Evolutionary conservation across 2,329 filamentous ascomycete species (phyloP).

Genomic region (Sporothrix protearum): DNA sequence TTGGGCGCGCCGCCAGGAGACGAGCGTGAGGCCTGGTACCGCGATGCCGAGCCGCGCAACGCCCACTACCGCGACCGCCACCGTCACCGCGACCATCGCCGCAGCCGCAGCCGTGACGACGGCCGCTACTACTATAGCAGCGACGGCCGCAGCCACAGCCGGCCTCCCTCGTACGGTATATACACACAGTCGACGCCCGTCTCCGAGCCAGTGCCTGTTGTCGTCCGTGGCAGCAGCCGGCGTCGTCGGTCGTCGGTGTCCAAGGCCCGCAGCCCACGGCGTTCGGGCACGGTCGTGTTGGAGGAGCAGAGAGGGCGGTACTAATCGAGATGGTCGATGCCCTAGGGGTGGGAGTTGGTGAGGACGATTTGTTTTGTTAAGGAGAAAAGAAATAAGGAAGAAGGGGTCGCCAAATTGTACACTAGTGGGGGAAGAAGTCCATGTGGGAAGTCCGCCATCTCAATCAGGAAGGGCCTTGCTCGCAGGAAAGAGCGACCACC

Average conservation of each 20-base stretch:
- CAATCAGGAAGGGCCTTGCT: not conserved
- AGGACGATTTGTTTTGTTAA: not conserved
- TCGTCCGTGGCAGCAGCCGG: constrained; percentile 17
- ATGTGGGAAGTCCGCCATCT: not conserved
- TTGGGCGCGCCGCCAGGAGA: constrained; percentile 37
- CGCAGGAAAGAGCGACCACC: not conserved
- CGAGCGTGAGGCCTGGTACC: constrained; percentile 22
- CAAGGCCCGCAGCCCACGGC: constrained; percentile 16
- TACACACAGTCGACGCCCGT: constrained; percentile 9
- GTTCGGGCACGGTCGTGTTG: constrained; percentile 10
- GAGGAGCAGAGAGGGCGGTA: constrained; percentile 17
- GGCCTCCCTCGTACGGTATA: constrained; percentile 1
- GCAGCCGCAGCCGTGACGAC: not conserved
- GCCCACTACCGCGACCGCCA: not conserved
- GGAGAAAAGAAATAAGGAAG: not conserved
- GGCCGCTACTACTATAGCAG: constrained; percentile 10
- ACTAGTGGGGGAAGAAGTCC: not conserved
- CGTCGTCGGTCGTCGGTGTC: not conserved
- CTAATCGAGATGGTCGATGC: not conserved
- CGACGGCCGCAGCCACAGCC: constrained; percentile 1
- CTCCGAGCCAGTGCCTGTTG: constrained; percentile 19
- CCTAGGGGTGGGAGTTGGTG: not conserved
- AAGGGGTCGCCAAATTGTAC: not conserved
- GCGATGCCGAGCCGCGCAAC: constrained; percentile 14
- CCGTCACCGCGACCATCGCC: not conserved